phyloP scores from a whole-genome alignment of 2,329 filamentous ascomycete genomes.

The Lithohypha guttulata region DNA sequence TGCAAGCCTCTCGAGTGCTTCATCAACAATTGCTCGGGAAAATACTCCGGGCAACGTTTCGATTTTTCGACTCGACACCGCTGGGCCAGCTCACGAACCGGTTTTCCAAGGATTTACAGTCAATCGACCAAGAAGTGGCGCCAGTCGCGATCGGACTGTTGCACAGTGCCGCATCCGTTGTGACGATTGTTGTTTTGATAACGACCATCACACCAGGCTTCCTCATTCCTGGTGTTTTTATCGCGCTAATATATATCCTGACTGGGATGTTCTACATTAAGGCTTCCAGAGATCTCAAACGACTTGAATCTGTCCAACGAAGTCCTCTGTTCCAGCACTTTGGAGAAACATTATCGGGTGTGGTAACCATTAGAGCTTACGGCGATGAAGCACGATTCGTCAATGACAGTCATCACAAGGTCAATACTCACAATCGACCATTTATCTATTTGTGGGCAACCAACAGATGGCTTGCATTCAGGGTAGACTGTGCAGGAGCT shows the following conservation, averaged over 20 bases:
- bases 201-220: constrained; percentile 83
- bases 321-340: constrained; percentile 97
- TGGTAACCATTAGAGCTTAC: constrained; percentile 94
- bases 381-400: constrained; percentile 90
- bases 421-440: constrained; percentile 83
- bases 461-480: constrained; percentile 91
- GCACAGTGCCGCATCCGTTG: constrained; percentile 55
- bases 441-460: constrained; percentile 96
- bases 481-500: constrained; percentile 82
- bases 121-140: constrained; percentile 90
- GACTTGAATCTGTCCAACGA: constrained; percentile 83
- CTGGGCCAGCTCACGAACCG: constrained; percentile 95
- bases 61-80: constrained; percentile 94
- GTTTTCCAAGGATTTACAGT: constrained; percentile 94
- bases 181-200: constrained; percentile 82
- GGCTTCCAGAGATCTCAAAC: constrained; percentile 89
- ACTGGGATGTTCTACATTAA: constrained; percentile 82
- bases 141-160: constrained; percentile 72
- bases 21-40: constrained; percentile 68
- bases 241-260: constrained; percentile 68
- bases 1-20: constrained; percentile 75
- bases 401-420: constrained; percentile 73
- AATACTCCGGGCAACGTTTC: constrained; percentile 83
- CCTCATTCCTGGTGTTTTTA: constrained; percentile 75
- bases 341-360: constrained; percentile 84